phyloP scores from a whole-genome alignment of 352 stramenopile genomes.

The Phytophthora boehmeriae region DNA sequence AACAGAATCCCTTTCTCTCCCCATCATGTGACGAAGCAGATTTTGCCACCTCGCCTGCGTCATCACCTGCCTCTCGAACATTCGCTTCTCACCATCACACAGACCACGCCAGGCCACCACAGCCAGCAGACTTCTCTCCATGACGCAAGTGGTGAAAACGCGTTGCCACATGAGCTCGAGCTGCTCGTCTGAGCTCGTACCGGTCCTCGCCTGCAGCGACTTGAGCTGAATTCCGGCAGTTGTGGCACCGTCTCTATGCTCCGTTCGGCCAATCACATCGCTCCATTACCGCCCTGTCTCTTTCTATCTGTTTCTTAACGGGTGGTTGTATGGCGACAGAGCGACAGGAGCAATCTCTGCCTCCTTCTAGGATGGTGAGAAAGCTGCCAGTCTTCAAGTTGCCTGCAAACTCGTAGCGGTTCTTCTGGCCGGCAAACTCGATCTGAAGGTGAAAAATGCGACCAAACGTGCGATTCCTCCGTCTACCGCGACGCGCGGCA shows the following conservation, averaged over 20 bases:
- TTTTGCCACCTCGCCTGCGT: constrained; percentile 15
- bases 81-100: too few species aligned
- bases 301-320: not conserved
- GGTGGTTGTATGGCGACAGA: not conserved
- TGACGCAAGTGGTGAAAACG: too few species aligned
- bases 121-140: too few species aligned
- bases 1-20: not conserved
- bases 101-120: too few species aligned
- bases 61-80: not conserved
- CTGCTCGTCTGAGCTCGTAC: not conserved
- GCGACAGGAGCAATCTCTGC: not conserved
- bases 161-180: too few species aligned
- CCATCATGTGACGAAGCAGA: constrained; percentile 31
- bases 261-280: not conserved
- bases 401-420: too few species aligned
- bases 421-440: too few species aligned
- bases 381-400: not conserved
- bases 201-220: not conserved
- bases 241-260: not conserved
- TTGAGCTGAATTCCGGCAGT: not conserved
- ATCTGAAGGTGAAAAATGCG: too few species aligned
- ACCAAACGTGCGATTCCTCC: constrained; percentile 20
- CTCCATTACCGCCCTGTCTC: not conserved
- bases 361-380: not conserved
- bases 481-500: constrained; percentile 29